Evolutionary conservation across 495 filamentous ascomycete species (phyloP), one percentile per base, ranked within the genome.

Genomic region (Penicillium longicatenatum): DNA sequence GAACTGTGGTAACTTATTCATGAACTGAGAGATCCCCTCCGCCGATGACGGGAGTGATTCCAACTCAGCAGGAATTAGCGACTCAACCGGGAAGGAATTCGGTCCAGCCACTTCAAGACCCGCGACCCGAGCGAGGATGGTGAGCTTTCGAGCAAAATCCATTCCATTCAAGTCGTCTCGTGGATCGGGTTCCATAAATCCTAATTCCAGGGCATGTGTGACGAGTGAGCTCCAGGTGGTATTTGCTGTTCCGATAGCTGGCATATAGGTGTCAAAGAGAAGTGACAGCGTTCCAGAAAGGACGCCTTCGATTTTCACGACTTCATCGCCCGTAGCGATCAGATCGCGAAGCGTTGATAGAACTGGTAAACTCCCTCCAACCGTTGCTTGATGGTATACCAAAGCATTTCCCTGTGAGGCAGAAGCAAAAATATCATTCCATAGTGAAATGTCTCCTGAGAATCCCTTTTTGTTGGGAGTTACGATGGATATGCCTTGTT

Each of bases 381-480:
- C 90, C 31, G 90, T 92, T 26, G 87, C 88, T 75, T 97, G 93
- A 67, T 97, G 93, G 81, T 90, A 97, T 30, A 96, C 78, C 58
- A 88, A 85, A 11, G 91, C 90, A 21, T 85, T 85, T 0, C 77
- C 82, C 45, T 75, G 57, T 49, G 76, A 75, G 12, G 85, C 85
- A 0, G 86, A 78, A 14, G 75, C 68, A 69, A 92, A 90, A 67
- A 97, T 96, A 51, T 84, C 81, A 53, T 89, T 76, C 91, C 92
- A 98, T 43, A 94, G 77, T 54, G 80, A 74, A 54, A 89, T 82
- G 29, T 80, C 82, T 31, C 84, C 81, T 1, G 89, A 92, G 73
- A 98, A 97, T 3, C 87, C 92, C 73, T 97, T 97, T 78, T 98
- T 98, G 79, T 96, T 98, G 17, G 93, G 92, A 0, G 93, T 97